Evolutionary conservation across 2,329 filamentous ascomycete species (phyloP), one percentile per base, ranked within the genome.

Genomic region (Cadophora malorum): DNA sequence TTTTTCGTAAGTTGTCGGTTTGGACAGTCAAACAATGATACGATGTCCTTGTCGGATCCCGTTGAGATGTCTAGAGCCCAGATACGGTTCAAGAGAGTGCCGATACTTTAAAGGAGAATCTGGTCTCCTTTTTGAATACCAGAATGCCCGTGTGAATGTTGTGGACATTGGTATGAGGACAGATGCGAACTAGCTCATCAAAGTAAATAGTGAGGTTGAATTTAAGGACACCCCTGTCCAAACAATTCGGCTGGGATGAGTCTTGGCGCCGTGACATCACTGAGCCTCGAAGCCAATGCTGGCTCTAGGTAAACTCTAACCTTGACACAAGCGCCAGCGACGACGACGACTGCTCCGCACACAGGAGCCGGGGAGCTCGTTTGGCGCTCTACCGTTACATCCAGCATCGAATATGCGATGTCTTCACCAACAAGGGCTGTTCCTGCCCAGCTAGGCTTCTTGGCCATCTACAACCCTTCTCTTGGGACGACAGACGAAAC

Each of bases 401-500:
- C 23, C n/a, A 61, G 47, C 35, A 23, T 45, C 25, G 60, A 56
- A 67, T 38, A 75, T 77, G 74, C 70, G 53, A 77, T 78, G 76
- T 74, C 75, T 68, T 12, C 71, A 58, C 14, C 65, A 38, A 70
- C 71, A 7, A 74, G 74, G 68, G 74, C 74, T 45, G 68, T 75
- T 64, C 94, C 96, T 53, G 95, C 95, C 45, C 92, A 92, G 77
- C 87, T 98, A 35, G 91, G 92, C 75, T 98, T 96, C 79, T 86
- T 99, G 56, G 90, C 95, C 78, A 96, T 99, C 78, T 99, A 97
- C 84, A 98, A 97, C 79, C 96, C 96, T 41, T 88, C 90, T 6
- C 86, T 96, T 55, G 90, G 91, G 75, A 84, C 81, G 74, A 85
- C 82, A 3, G 84, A 86, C 73, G 83, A 85, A 53, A 85, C 82